Percentiles rank a stretch among this genome's conserved stretches.
phyloP scores from a whole-genome alignment of 2,329 filamentous ascomycete genomes.

The Aspergillus sp. region DNA sequence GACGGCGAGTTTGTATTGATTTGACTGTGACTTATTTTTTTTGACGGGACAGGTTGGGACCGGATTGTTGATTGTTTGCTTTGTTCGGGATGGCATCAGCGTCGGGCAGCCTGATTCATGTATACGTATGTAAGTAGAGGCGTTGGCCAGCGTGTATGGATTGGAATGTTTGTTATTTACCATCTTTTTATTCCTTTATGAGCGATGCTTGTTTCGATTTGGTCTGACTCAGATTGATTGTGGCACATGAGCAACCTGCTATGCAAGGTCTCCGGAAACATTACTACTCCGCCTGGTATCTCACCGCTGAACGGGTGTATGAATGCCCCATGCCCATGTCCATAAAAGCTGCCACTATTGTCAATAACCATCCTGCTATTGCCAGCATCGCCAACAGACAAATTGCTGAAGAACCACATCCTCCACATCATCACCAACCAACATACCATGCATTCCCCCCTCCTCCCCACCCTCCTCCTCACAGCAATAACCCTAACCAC shows the following conservation, averaged over 20 bases:
- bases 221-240: background rate
- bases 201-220: background rate
- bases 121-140: constrained; percentile 21
- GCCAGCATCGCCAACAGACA: background rate
- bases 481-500: background rate
- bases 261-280: background rate
- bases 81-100: constrained; percentile 13
- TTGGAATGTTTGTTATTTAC: background rate
- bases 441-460: background rate
- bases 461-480: background rate
- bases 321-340: no score
- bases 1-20: constrained; percentile 5
- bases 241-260: background rate
- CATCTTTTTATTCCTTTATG: background rate
- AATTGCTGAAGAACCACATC: background rate
- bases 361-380: no score
- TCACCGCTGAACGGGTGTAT: no score
- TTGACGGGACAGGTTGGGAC: background rate
- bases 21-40: constrained; percentile 2
- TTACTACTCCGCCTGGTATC: background rate
- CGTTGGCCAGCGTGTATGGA: constrained; percentile 8
- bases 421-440: background rate
- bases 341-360: no score
- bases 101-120: constrained; percentile 11
- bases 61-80: background rate